phyloP scores from a whole-genome alignment of 495 filamentous ascomycete genomes.

The Penicillium taxi region DNA sequence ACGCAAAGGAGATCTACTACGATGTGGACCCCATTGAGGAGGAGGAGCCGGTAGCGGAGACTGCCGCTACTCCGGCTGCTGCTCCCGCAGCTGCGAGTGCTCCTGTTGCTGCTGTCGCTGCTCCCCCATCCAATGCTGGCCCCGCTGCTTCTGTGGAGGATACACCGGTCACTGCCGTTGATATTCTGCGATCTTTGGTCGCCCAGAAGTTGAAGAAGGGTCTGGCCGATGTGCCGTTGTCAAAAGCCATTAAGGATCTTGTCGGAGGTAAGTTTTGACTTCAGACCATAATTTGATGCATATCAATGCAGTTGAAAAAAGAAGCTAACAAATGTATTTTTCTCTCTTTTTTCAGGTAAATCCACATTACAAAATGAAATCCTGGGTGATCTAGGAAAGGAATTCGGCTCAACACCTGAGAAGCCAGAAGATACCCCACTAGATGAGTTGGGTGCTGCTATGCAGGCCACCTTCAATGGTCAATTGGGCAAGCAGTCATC shows the following conservation, averaged over 20 bases:
- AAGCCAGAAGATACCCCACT: slow-evolving; percentile 97
- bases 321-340: not conserved
- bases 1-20: slow-evolving; percentile 99
- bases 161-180: slow-evolving; percentile 75
- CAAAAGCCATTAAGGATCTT: slow-evolving; percentile 97
- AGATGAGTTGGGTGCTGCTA: slow-evolving; percentile 88
- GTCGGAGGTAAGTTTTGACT: slow-evolving; percentile 70
- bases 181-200: slow-evolving; percentile 82
- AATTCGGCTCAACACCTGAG: slow-evolving; percentile 96
- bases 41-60: slow-evolving; percentile 60
- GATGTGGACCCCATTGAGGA: slow-evolving; percentile 94
- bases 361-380: slow-evolving; percentile 98
- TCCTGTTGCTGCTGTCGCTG: slow-evolving; percentile 44
- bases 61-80: slow-evolving; percentile 39
- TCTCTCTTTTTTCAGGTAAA: slow-evolving; percentile 56
- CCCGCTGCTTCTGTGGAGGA: slow-evolving; percentile 87
- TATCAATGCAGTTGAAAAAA: not conserved
- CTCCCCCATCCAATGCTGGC: slow-evolving; percentile 63
- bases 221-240: slow-evolving; percentile 77
- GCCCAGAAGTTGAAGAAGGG: slow-evolving; percentile 99
- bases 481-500: slow-evolving; percentile 96
- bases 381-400: slow-evolving; percentile 89
- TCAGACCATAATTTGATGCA: not conserved
- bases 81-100: slow-evolving; percentile 22
- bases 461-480: slow-evolving; percentile 97